Evolutionary conservation across 768 basidiomycete genomes (phyloP), one percentile per base, ranked within the genome.

Genomic region (Psilocybe subaeruginosa): DNA sequence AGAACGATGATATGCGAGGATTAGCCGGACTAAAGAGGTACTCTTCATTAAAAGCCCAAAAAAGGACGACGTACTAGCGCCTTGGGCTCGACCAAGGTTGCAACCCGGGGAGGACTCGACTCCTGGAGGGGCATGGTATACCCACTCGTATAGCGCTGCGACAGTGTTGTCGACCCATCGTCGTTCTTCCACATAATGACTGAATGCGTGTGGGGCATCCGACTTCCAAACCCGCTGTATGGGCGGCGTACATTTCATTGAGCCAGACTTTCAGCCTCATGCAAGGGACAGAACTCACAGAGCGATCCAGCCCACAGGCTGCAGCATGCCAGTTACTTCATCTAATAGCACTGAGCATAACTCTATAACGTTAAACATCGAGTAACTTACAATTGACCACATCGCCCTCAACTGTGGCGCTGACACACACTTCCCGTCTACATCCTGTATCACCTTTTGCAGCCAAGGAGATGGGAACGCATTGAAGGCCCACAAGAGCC

Each of bases 111-210:
- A 9, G 86, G 86, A 45, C 74, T 66, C 7, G 71, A 58, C 16
- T 76, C 77, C 48, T 80, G 73, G 2, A 69, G 68, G 4, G 89
- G 88, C 68, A 83, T 79, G 27, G 70, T 66, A 54, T 85, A 80
- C 2, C 76, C 80, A 11, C 69, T 67, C 0, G 82, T 81, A 66
- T 78, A 76, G 4, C 89, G 77, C 60, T 90, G 89, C 8, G 86
- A 87, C 54, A 90, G 68, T 1, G 86, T 84, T 47, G 79, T 77
- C 4, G 80, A 76, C 2, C 83, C 83, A 66, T 90, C 84, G 3
- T 75, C 68, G 65, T 79, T 78, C 49, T 72, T 69, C 78, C 80
- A 80, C 71, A 81, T 70, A n/a, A 90, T 81, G 59, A 89, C 80
- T 80, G 88, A 85, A 45, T 80, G 79, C 0, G 81, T 77, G 49